A percentile compares a stretch with the other conserved stretches of the same genome.
Conservation (phyloP, 73 alveolate genomes). For the Paraurostyla sp. region DNA sequence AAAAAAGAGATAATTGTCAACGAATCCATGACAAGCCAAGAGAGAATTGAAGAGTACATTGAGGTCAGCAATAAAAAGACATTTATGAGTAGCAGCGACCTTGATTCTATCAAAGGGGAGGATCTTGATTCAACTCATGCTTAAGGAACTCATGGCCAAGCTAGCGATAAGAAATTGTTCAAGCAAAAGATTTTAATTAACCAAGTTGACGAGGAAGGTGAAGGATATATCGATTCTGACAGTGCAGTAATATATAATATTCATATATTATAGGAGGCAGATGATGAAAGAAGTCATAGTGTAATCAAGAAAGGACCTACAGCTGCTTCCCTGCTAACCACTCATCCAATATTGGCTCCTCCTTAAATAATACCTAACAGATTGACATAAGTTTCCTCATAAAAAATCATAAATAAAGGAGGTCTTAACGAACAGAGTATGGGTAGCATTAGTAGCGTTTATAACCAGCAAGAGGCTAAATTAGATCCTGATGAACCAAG, state of each 20-base stretch:
- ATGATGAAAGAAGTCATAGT: constrained; percentile 46
- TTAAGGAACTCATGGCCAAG: too few relatives aligned
- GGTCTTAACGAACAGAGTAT: neutral
- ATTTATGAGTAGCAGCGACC: constrained; percentile 47
- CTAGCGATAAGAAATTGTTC: neutral
- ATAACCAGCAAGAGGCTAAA: neutral
- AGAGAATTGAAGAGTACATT: constrained; percentile 43
- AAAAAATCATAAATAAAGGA: neutral
- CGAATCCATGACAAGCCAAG: constrained; percentile 10
- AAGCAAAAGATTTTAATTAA: constrained; percentile 8
- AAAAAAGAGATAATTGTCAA: constrained; percentile 38
- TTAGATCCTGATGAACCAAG: constrained; percentile 46
- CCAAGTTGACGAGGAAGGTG: constrained; percentile 26
- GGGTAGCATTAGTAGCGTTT: constrained; percentile 3
- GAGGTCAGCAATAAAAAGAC: constrained; percentile 9
- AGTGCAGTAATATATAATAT: neutral
- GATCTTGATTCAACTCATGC: constrained; percentile 17
- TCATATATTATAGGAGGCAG: constrained; percentile 17
- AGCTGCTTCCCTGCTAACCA: too few relatives aligned
- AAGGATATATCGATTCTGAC: constrained; percentile 25
- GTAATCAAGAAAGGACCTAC: too few relatives aligned
- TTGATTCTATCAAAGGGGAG: constrained; percentile 3
- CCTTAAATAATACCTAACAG: neutral
- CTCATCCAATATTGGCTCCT: too few relatives aligned
- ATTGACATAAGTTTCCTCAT: neutral